Evolutionary conservation across 1,284 basidiomycete genomes (phyloP).

Genomic region (Porodaedalea pini): DNA sequence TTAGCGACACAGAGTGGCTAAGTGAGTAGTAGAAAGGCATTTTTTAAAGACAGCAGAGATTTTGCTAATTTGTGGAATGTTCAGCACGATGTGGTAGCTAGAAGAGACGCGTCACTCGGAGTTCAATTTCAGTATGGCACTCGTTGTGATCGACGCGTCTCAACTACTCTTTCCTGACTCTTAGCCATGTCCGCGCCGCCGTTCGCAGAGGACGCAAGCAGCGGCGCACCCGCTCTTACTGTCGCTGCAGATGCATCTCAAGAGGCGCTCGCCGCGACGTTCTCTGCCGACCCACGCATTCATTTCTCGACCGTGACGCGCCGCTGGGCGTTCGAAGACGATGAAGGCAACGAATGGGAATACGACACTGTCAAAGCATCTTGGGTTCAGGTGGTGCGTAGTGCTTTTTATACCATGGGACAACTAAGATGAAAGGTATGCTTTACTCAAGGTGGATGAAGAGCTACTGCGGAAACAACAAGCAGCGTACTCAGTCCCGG

Average conservation of each 20-base stretch:
- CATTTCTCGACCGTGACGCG: constrained; percentile 74
- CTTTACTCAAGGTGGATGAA: constrained; percentile 63
- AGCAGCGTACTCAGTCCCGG: constrained; percentile 85
- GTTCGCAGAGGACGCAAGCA: background rate
- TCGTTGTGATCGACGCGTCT: constrained; percentile 5
- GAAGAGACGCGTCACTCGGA: constrained; percentile 10
- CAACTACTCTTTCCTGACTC: background rate
- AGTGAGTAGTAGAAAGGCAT: constrained; percentile 37
- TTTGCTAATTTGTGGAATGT: too few species aligned
- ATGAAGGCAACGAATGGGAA: constrained; percentile 85
- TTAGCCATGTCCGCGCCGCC: constrained; percentile 6
- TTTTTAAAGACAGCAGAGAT: too few species aligned
- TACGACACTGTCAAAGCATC: constrained; percentile 71
- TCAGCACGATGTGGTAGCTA: background rate
- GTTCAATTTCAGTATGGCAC: background rate
- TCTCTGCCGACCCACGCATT: constrained; percentile 73
- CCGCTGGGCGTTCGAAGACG: constrained; percentile 88
- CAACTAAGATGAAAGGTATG: constrained; percentile 3
- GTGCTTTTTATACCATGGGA: background rate
- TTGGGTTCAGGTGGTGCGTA: constrained; percentile 81
- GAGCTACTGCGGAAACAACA: constrained; percentile 83
- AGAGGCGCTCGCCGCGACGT: constrained; percentile 58
- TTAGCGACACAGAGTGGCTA: background rate
- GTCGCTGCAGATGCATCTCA: constrained; percentile 47
- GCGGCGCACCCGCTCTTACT: constrained; percentile 7